Evolutionary conservation across 495 filamentous ascomycete species (phyloP).

Genomic region (Xeromyces bisporus): DNA sequence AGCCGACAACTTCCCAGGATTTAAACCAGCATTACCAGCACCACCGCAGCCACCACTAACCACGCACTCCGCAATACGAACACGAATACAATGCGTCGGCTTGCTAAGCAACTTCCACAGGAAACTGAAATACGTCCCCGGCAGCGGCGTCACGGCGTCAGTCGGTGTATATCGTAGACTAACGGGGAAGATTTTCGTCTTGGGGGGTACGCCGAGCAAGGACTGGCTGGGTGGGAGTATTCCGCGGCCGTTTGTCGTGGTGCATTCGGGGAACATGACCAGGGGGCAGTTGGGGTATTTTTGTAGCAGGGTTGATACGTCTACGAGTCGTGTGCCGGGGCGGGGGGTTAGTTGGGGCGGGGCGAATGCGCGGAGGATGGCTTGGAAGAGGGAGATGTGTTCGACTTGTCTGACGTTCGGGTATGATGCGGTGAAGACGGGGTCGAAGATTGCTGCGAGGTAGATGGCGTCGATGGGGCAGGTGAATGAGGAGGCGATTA

Average conservation of each 20-base stretch:
- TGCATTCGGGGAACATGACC: constrained; percentile 82
- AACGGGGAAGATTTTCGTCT: constrained; percentile 69
- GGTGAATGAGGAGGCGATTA: constrained; percentile 83
- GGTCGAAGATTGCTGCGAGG: constrained; percentile 92
- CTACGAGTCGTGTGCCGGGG: constrained; percentile 33
- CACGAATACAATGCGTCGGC: constrained; percentile 76
- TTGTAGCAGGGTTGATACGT: constrained; percentile 41
- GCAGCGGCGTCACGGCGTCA: constrained; percentile 83
- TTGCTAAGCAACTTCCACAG: constrained; percentile 73
- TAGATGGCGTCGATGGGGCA: constrained; percentile 88
- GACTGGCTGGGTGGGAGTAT: constrained; percentile 68
- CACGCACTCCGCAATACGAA: constrained; percentile 65
- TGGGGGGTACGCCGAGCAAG: constrained; percentile 44
- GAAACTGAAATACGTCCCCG: constrained; percentile 47
- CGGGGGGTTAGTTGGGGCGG: constrained; percentile 33
- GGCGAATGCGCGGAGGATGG: constrained; percentile 57
- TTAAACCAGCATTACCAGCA: neutral
- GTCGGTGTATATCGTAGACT: constrained; percentile 72
- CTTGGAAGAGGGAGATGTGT: constrained; percentile 54
- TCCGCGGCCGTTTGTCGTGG: constrained; percentile 83
- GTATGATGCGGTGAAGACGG: constrained; percentile 75
- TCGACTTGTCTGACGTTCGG: constrained; percentile 56
- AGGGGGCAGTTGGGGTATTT: constrained; percentile 57
- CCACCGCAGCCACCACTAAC: constrained; percentile 18
- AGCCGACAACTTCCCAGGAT: neutral